Conservation (phyloP, 148 eudicot genomes). For the Chenopodium quinoa region DNA sequence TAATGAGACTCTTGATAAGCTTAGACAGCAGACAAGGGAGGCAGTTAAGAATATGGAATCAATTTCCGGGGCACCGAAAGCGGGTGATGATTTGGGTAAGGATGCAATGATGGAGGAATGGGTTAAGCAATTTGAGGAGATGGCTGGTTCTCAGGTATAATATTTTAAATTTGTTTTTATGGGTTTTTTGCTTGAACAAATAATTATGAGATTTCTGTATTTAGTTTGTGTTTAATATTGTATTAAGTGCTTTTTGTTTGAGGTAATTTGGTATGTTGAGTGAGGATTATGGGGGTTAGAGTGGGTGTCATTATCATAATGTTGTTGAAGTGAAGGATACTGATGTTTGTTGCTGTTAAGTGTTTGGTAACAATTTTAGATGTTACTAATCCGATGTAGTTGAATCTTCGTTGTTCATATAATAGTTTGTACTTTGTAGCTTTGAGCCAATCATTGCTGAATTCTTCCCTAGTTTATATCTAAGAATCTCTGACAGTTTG, state of each 20-base stretch:
- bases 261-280: neutral
- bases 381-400: neutral
- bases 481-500: no score
- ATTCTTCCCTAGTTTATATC: neutral
- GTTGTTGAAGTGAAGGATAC: neutral
- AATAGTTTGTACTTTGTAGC: neutral
- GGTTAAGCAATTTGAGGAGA: conserved; percentile 94
- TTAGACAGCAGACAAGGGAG: conserved; percentile 88
- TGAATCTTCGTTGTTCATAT: neutral
- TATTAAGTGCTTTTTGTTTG: neutral
- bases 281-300: no score
- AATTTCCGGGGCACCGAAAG: conserved; percentile 39
- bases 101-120: conserved; percentile 86
- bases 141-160: conserved; percentile 76
- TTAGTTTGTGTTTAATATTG: neutral
- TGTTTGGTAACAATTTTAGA: neutral
- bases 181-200: neutral
- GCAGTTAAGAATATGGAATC: conserved; percentile 86
- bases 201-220: neutral
- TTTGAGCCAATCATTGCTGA: neutral
- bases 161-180: neutral
- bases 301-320: neutral
- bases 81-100: conserved; percentile 41
- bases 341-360: neutral
- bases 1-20: conserved; percentile 84